Evolutionary conservation across 257 asterid species (phyloP).

Genomic region (Nicotiana tomentosiformis): DNA sequence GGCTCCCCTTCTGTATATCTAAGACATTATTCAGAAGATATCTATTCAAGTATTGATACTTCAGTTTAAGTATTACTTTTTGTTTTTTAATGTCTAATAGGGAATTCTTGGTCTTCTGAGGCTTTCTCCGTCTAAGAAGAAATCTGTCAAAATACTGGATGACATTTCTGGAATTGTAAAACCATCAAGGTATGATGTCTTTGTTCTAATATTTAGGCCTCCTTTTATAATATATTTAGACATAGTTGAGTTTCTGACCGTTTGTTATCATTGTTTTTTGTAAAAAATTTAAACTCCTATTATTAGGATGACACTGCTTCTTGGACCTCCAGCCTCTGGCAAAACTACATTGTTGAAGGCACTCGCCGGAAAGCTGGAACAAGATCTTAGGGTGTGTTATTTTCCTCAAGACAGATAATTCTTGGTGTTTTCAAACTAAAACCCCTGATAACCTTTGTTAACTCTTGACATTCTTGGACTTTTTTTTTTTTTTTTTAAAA

Average conservation of each 20-base stretch:
- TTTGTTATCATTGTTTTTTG: not conserved
- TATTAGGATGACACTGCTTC: slow-evolving; percentile 84
- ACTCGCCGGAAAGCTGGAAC: slow-evolving; percentile 71
- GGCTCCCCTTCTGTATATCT: not conserved
- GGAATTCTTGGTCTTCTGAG: slow-evolving; percentile 48
- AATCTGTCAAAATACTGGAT: slow-evolving; percentile 61
- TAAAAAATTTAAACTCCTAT: not conserved
- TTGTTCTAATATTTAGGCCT: not conserved
- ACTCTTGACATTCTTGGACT: not conserved
- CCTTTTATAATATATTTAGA: not conserved
- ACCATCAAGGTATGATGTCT: slow-evolving; percentile 66
- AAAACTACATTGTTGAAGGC: slow-evolving; percentile 79
- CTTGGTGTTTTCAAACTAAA: not conserved
- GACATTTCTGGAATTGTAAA: slow-evolving; percentile 68
- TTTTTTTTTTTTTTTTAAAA: not conserved
- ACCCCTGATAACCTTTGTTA: not conserved
- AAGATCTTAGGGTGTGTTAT: slow-evolving; percentile 45
- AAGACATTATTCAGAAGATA: not conserved
- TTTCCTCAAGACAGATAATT: not conserved
- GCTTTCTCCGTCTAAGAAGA: slow-evolving; percentile 55
- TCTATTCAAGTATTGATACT: not conserved
- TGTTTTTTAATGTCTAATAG: slow-evolving; percentile 22
- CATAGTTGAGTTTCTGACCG: slow-evolving; percentile 28
- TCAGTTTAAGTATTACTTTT: not conserved
- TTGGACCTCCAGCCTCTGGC: slow-evolving; percentile 96